phyloP scores from a whole-genome alignment of 2,329 filamentous ascomycete species.

The Fusarium abutilonis region DNA sequence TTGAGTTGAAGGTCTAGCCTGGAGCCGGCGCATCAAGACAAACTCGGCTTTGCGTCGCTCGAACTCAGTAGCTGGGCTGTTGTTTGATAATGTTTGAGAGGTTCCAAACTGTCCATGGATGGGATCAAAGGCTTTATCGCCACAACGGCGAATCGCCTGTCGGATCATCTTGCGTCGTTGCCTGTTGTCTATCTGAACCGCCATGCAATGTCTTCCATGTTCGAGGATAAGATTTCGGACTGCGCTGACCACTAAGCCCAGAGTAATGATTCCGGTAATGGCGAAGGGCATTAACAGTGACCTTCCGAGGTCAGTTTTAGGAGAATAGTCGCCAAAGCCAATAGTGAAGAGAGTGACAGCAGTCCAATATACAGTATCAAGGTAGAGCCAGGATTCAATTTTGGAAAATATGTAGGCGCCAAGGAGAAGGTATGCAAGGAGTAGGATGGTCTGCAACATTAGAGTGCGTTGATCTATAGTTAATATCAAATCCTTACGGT shows the following conservation, averaged over 20 bases:
- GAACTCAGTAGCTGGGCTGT: conserved; percentile 54
- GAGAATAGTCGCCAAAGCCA: conserved; percentile 65
- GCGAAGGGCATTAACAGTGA: conserved; percentile 84
- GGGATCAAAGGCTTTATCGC: conserved; percentile 60
- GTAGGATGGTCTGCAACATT: conserved; percentile 88
- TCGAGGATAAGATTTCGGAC: conserved; percentile 74
- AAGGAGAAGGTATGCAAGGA: conserved; percentile 81
- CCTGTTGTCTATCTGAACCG: conserved; percentile 67
- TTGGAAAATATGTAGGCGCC: conserved; percentile 79
- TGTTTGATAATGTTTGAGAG: conserved; percentile 10
- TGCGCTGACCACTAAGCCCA: conserved; percentile 83
- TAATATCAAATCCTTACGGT: conserved; percentile 79
- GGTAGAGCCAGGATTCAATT: conserved; percentile 79
- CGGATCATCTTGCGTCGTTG: conserved; percentile 61
- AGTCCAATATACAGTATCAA: conserved; percentile 82
- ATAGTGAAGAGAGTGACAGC: conserved; percentile 75
- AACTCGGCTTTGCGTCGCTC: conserved; percentile 76
- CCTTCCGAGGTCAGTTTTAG: conserved; percentile 64
- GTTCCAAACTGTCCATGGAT: conserved; percentile 45
- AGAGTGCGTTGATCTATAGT: conserved; percentile 84
- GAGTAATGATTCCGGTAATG: conserved; percentile 81
- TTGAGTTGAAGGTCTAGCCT: conserved; percentile 69
- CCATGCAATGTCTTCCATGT: conserved; percentile 62
- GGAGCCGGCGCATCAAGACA: conserved; percentile 81
- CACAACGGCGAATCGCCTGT: conserved; percentile 56